Conservation (phyloP, 2,329 filamentous ascomycete species). For the Daldinia eschscholtzii region DNA sequence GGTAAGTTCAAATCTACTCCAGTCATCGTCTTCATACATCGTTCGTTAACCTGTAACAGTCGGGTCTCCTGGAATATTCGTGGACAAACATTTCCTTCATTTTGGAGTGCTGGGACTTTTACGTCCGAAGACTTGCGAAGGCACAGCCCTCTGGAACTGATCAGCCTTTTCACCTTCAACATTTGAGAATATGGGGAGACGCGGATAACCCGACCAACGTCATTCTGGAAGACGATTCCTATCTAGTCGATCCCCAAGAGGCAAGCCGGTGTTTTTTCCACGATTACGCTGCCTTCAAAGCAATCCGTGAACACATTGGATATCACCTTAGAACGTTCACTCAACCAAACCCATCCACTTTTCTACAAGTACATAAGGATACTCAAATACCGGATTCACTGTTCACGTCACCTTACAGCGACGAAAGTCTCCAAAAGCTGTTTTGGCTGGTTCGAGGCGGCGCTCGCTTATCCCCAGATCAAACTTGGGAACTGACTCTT, state of each 20-base stretch:
- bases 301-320: constrained; percentile 24
- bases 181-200: constrained; percentile 49
- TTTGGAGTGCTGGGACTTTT: constrained; percentile 62
- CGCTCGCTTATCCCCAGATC: constrained; percentile 50
- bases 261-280: constrained; percentile 43
- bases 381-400: constrained; percentile 58
- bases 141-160: background rate
- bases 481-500: constrained; percentile 59
- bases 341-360: constrained; percentile 14
- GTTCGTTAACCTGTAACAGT: constrained; percentile 51
- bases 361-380: constrained; percentile 56
- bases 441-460: constrained; percentile 62
- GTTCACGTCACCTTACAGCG: constrained; percentile 59
- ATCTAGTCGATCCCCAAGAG: constrained; percentile 22
- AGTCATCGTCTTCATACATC: background rate
- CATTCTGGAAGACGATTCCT: constrained; percentile 40
- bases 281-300: constrained; percentile 47
- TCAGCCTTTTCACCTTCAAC: constrained; percentile 38
- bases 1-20: constrained; percentile 50
- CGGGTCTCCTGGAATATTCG: constrained; percentile 57
- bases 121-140: constrained; percentile 57
- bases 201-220: constrained; percentile 37
- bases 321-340: background rate
- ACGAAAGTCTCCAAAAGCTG: constrained; percentile 56
- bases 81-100: constrained; percentile 63